Conservation (phyloP, 192 early-diverging fungal species). For the Entomortierella parvispora region DNA sequence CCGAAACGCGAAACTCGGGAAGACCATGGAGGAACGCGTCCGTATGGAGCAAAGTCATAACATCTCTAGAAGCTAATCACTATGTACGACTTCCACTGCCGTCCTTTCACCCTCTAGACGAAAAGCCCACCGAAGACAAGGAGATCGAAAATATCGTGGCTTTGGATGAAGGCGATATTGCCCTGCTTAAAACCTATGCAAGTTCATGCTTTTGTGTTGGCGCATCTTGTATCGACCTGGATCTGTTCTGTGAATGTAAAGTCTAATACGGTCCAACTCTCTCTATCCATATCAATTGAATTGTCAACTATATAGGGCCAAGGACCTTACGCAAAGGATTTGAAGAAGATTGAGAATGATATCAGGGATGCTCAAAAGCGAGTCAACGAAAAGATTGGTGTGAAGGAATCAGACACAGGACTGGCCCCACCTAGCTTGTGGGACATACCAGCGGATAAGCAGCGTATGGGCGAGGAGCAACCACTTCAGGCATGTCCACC, state of each 20-base stretch:
- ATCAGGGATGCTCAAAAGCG: constrained; percentile 98
- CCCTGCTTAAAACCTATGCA: constrained; percentile 92
- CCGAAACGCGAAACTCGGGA: background rate
- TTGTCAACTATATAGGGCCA: constrained; percentile 84
- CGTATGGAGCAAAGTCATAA: background rate
- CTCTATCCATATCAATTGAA: background rate
- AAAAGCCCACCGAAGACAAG: constrained; percentile 79
- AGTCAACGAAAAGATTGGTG: constrained; percentile 99
- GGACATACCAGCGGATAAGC: constrained; percentile 99
- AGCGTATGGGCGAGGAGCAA: constrained; percentile 96
- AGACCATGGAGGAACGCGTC: background rate
- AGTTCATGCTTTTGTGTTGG: constrained; percentile 6
- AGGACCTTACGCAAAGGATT: constrained; percentile 96
- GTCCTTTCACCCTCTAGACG: constrained; percentile 62
- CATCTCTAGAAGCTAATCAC: no score
- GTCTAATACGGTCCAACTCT: background rate
- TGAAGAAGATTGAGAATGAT: constrained; percentile 92
- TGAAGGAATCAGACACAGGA: constrained; percentile 98
- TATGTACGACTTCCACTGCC: background rate
- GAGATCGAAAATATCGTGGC: constrained; percentile 90
- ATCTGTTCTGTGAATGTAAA: background rate
- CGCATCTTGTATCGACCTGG: no score
- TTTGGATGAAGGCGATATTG: constrained; percentile 94
- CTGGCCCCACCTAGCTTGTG: constrained; percentile 97
- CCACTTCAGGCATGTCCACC: constrained; percentile 75